Base-by-base conservation (phyloP, 345 rosid species). In the Zanthoxylum bungeanum region DNA sequence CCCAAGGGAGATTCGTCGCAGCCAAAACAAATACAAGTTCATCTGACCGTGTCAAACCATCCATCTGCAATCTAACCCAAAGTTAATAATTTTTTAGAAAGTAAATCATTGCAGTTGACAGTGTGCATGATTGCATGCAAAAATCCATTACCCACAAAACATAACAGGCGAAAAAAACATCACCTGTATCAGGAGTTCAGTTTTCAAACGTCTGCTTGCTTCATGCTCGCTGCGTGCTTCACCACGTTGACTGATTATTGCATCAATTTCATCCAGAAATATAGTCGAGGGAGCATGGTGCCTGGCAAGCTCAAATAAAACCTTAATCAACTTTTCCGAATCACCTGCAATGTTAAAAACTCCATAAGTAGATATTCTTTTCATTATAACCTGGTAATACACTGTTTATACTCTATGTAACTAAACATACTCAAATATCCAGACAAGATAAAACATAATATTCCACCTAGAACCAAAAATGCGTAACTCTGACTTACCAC, bases 1-100 rank as follows among this genome's bases (percentile, higher is more conserved):
- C 99, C 98, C 99, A 95, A 3, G 99, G 99, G 57, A 95, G 95
- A 77, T 95, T 95, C 31, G 99, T 95, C 22, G 99, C 99, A 0
- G 98, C 99, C 87, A 95, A 81, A 69, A 95, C 98, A 75, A 92
- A 95, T 30, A 95, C 98, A 28, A 95, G 98, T 80, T 95, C 96
- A 46, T 95, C 79, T 27, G 99, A 79, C 75, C 79, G 78, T 16
- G 82, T 87, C 84, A 95, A 81, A 72, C 98, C 98, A 89, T 95
- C 99, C 99, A 95, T 95, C 99, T 95, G 87, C 81, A 83, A 76
- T 60, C 70, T 68, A 78, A 71, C 21, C 19, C 42, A 10, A n/a
- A 74, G 70, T 4, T 22, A 83, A 79, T 65, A 68, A 21, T 68
- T 77, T 67, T 31, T 57, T 57, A 57, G 49, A 63, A 53, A 70